A percentile compares a stretch with the other conserved stretches of the same genome.
Conservation (phyloP, 441 rosid species). For the Gossypium trilobum region DNA sequence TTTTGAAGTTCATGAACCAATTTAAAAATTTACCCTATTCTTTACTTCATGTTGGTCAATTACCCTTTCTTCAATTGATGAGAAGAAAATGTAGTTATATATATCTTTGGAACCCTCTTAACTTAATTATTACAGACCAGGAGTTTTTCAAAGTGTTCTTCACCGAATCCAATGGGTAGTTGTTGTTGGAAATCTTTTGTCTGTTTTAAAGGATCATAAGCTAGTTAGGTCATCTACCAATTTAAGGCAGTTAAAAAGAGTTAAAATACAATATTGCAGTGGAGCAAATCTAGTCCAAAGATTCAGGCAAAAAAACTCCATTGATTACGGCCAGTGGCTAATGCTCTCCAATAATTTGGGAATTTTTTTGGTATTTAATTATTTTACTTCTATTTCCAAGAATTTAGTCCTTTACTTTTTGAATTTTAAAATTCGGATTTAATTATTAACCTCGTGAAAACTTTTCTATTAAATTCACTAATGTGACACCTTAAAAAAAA, state of each 20-base stretch:
- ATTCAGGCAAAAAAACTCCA: constrained; percentile 15
- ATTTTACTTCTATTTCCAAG: too few species aligned
- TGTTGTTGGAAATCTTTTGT: constrained; percentile 17
- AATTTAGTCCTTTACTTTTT: too few species aligned
- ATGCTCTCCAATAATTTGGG: neutral
- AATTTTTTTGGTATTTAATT: neutral
- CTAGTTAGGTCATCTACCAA: constrained; percentile 10
- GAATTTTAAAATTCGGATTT: too few species aligned
- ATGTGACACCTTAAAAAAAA: too few species aligned
- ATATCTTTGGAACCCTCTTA: neutral
- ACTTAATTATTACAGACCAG: neutral
- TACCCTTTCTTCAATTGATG: neutral
- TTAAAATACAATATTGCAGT: neutral
- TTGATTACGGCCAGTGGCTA: constrained; percentile 14
- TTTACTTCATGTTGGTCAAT: neutral
- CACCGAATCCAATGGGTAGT: constrained; percentile 13
- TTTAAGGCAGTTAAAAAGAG: constrained; percentile 4
- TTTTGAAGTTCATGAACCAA: too few species aligned
- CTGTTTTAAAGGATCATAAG: neutral
- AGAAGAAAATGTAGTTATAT: neutral
- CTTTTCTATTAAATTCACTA: too few species aligned
- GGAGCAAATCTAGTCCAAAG: neutral
- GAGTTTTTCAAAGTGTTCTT: neutral
- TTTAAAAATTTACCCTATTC: too few species aligned
- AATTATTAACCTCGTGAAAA: too few species aligned